These are phyloP conservation scores for Gloeophyllum trabeum DNA, from an alignment of 768 basidiomycete genomes.

Conservation along the genomic window DNA sequence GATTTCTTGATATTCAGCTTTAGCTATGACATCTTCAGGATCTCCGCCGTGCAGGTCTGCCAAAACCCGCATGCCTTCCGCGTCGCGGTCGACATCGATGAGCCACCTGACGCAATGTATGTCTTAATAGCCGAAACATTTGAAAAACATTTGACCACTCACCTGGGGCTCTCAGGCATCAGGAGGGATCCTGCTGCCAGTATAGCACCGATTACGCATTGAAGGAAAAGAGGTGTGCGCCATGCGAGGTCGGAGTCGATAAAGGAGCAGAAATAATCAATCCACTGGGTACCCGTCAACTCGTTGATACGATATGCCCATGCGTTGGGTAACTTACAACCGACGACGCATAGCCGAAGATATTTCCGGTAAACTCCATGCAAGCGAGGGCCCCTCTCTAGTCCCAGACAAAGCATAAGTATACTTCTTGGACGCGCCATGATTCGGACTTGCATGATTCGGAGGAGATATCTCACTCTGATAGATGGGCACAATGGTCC, in stretches of 20 bases:
- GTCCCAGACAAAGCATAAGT: too few relatives aligned
- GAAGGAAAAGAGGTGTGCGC: slow-evolving; percentile 82
- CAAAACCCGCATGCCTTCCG: slow-evolving; percentile 75
- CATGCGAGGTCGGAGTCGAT: slow-evolving; percentile 81
- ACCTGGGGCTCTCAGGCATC: slow-evolving; percentile 89
- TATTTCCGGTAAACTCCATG: slow-evolving; percentile 92
- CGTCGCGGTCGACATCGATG: slow-evolving; percentile 78
- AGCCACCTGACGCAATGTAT: slow-evolving; percentile 50
- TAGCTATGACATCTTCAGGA: slow-evolving; percentile 50
- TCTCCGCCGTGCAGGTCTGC: slow-evolving; percentile 85
- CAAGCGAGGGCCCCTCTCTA: slow-evolving; percentile 87
- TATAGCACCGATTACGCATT: slow-evolving; percentile 77
- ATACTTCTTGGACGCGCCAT: not conserved
- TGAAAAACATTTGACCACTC: slow-evolving; percentile 8
- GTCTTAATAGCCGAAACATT: not conserved
- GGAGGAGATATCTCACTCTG: slow-evolving; percentile 95
- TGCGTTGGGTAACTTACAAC: slow-evolving; percentile 44
- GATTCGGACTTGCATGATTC: slow-evolving; percentile 44
- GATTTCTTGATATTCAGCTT: slow-evolving; percentile 85
- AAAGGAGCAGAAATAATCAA: slow-evolving; percentile 37
- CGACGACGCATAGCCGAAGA: slow-evolving; percentile 82
- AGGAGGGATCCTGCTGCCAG: slow-evolving; percentile 70
- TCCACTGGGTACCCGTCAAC: slow-evolving; percentile 1
- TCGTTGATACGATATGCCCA: not conserved
- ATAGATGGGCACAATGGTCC: slow-evolving; percentile 92